Conservation (phyloP, 139 green algal species). For the Chlorella sp. region DNA sequence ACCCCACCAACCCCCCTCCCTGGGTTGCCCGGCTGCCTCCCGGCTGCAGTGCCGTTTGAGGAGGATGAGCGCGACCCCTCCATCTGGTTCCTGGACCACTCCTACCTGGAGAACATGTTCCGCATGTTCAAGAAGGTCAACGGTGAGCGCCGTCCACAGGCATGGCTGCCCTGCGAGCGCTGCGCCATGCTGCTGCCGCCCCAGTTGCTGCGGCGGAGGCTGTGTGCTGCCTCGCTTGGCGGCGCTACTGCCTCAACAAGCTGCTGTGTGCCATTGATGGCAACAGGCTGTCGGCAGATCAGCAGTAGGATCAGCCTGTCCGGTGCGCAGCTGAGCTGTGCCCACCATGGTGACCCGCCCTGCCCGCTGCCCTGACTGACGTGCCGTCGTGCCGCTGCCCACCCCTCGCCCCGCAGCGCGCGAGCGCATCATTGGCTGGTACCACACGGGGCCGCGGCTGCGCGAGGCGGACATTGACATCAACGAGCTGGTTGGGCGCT, state of each 20-base stretch:
- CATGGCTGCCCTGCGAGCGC: not conserved
- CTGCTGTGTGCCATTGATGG: too few relatives aligned
- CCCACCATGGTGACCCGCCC: too few relatives aligned
- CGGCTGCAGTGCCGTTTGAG: slow-evolving; percentile 94
- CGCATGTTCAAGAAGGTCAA: slow-evolving; percentile 99
- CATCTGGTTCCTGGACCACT: slow-evolving; percentile 99
- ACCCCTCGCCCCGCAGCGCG: slow-evolving; percentile 65
- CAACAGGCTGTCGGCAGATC: too few relatives aligned
- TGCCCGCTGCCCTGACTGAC: not conserved
- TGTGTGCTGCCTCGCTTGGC: too few relatives aligned
- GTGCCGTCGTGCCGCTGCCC: not conserved
- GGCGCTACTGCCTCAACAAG: too few relatives aligned
- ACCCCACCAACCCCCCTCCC: not conserved
- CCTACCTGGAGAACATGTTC: slow-evolving; percentile 97
- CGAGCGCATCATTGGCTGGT: slow-evolving; percentile 97
- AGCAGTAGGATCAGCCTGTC: too few relatives aligned
- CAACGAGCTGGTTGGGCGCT: slow-evolving; percentile 81
- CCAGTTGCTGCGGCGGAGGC: not conserved
- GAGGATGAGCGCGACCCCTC: slow-evolving; percentile 95
- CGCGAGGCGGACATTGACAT: slow-evolving; percentile 95
- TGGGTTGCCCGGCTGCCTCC: not conserved
- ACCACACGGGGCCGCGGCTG: slow-evolving; percentile 96
- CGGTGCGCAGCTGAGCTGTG: too few relatives aligned
- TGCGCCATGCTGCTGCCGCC: not conserved
- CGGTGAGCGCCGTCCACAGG: slow-evolving; percentile 56